Percentiles rank a stretch among this genome's conserved stretches.
phyloP scores from a whole-genome alignment of 805 yeast species.

The Citeromyces matritensis region DNA sequence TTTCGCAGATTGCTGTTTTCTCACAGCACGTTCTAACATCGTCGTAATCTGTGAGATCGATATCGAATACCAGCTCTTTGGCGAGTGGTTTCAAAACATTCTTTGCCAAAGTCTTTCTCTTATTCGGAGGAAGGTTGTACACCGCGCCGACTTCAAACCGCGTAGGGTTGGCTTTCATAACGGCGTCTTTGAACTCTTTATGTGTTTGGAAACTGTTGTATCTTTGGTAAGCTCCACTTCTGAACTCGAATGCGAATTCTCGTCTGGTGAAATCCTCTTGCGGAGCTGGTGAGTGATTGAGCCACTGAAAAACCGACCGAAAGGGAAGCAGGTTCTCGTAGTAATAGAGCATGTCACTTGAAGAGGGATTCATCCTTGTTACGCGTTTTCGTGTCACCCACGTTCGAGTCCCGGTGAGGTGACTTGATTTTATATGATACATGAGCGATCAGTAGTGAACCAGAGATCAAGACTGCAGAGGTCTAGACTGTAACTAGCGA shows the following conservation, averaged over 20 bases:
- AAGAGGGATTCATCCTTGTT: slow-evolving; percentile 10
- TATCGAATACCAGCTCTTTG: slow-evolving; percentile 90
- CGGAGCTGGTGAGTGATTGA: slow-evolving; percentile 72
- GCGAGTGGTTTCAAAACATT: slow-evolving; percentile 63
- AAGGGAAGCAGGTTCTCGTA: slow-evolving; percentile 66
- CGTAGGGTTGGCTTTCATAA: slow-evolving; percentile 61
- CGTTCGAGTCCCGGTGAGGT: too few relatives aligned
- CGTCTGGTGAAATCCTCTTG: slow-evolving; percentile 70
- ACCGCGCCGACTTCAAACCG: slow-evolving; percentile 95
- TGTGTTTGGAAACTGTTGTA: slow-evolving; percentile 59
- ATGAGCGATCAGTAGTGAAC: too few relatives aligned
- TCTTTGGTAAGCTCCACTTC: slow-evolving; percentile 81
- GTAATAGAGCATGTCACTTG: slow-evolving; percentile 57
- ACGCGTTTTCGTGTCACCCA: too few relatives aligned
- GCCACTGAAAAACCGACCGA: slow-evolving; percentile 71
- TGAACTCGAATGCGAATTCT: slow-evolving; percentile 85
- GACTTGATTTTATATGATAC: too few relatives aligned
- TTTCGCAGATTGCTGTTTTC: slow-evolving; percentile 69
- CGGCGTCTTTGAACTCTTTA: slow-evolving; percentile 69
- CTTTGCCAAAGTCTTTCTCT: slow-evolving; percentile 64
- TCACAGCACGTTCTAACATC: slow-evolving; percentile 86
- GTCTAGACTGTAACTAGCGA: too few relatives aligned
- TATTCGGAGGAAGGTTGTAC: slow-evolving; percentile 76
- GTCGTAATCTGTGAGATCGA: slow-evolving; percentile 96
- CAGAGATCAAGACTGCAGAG: too few relatives aligned